Evolutionary conservation across 2,329 filamentous ascomycete genomes (phyloP).

Genomic region (Pezicula radicicola): DNA sequence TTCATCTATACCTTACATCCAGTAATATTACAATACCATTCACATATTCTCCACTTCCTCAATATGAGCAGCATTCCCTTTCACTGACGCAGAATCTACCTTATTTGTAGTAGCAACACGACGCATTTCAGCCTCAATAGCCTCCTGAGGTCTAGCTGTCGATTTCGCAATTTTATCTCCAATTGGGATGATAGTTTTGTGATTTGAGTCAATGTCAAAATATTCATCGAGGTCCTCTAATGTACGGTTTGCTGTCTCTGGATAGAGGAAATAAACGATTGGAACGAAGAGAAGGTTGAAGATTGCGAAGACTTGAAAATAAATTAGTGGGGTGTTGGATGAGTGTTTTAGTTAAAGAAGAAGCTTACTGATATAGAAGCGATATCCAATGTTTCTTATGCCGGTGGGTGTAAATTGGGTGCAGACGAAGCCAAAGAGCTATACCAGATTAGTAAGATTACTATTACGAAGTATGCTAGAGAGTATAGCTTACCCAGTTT

Average conservation of each 20-base stretch:
- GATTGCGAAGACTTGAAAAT: constrained; percentile 48
- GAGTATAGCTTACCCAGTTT: constrained; percentile 10
- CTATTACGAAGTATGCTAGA: not conserved
- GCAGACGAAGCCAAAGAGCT: constrained; percentile 22
- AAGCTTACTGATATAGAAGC: constrained; percentile 38
- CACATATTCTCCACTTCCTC: not conserved
- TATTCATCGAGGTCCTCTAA: constrained; percentile 23
- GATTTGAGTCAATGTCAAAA: constrained; percentile 12
- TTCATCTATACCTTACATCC: not conserved
- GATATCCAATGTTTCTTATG: constrained; percentile 27
- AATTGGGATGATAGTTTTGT: constrained; percentile 10
- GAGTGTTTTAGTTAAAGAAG: too few species aligned
- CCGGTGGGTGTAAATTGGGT: constrained; percentile 31
- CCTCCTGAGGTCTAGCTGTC: constrained; percentile 13
- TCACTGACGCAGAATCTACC: not conserved
- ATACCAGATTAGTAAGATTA: not conserved
- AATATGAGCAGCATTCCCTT: constrained; percentile 2
- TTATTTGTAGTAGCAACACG: constrained; percentile 8
- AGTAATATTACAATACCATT: not conserved
- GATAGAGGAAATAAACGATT: constrained; percentile 22
- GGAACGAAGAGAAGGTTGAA: constrained; percentile 35
- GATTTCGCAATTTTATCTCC: constrained; percentile 12
- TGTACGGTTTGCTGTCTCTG: constrained; percentile 19
- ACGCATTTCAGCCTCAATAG: constrained; percentile 11
- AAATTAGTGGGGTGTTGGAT: too few species aligned